These are phyloP conservation scores for Baorangia bicolor DNA, from an alignment of 768 basidiomycete species.

Conservation along the genomic window DNA sequence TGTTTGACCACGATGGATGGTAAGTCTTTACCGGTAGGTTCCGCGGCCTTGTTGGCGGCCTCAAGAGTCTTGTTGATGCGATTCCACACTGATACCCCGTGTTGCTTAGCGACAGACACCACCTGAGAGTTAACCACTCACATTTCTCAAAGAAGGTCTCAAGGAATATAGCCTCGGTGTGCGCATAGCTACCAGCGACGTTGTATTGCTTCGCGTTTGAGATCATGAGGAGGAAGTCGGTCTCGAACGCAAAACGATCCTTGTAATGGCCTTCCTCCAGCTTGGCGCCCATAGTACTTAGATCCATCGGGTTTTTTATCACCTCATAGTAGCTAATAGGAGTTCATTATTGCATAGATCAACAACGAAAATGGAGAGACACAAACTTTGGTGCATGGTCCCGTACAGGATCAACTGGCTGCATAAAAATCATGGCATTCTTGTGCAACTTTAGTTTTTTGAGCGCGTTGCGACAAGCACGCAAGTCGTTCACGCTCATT, in stretches of 20 bases:
- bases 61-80: constrained; percentile 84
- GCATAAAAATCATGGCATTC: constrained; percentile 69
- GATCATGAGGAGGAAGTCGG: constrained; percentile 87
- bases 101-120: constrained; percentile 7
- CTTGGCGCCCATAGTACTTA: constrained; percentile 85
- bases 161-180: constrained; percentile 71
- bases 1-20: constrained; percentile 28
- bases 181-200: constrained; percentile 62
- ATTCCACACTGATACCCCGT: constrained; percentile 65
- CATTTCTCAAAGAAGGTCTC: constrained; percentile 86
- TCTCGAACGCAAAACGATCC: constrained; percentile 77
- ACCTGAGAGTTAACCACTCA: constrained; percentile 39
- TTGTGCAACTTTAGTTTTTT: constrained; percentile 80
- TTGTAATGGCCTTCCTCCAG: constrained; percentile 84
- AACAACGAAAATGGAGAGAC: neutral
- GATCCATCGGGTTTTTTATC: constrained; percentile 93
- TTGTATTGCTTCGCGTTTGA: constrained; percentile 89
- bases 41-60: constrained; percentile 50
- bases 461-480: constrained; percentile 71
- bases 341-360: neutral
- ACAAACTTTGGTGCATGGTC: constrained; percentile 83
- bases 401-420: constrained; percentile 95
- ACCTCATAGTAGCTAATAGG: constrained; percentile 80
- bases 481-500: constrained; percentile 73
- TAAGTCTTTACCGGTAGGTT: constrained; percentile 22